Base-by-base conservation (phyloP, 129 eudicot genomes). In the Escallonia herrerae region DNA sequence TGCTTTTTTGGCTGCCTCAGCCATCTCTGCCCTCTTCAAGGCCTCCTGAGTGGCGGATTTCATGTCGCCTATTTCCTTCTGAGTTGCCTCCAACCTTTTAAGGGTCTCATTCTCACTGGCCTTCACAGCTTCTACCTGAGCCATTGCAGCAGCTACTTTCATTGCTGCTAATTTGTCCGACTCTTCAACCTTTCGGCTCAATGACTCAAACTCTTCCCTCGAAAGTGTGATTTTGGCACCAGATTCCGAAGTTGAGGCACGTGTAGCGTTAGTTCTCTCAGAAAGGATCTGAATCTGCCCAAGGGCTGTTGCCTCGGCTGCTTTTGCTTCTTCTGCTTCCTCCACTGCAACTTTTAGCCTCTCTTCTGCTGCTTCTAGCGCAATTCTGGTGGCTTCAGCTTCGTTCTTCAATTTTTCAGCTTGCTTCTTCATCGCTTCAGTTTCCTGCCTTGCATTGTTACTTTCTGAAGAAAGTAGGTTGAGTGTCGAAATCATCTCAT, bases 121-220 rank as follows among this genome's bases (percentile, higher is more conserved):
- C 66, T 74, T 86, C 72, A 89, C 95, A 7, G 99, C 97, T 58
- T 89, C 99, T 62, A 77, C 97, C 65, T 89, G 99, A 33, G 99
- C 97, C 80, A 84, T 70, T 8, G 99, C 99, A 12, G 99, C 99
- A 7, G 75, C 95, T 41, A 94, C 95, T 69, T 80, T 94, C 84
- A 94, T 80, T 7, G 68, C 86, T 7, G 97, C 80, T 10, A 94
- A 58, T 60, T 80, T 86, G 43, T 82, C 88, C 2, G 97, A 82
- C 69, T 86, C 99, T 46, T 76, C 90, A 40, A 81, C 95, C 58
- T 89, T 94, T n/a, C 87, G 62, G 67, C 86, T 86, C 69, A 94
- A 63, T 2, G 90, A 79, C 75, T 89, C 86, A n/a, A 77, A 89
- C 67, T 94, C 97, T 47, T 89, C 99, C 65, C 71, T 75, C 2